Evolutionary conservation across 78 protist species (phyloP).

Genomic region (Dictyostelium intermedium): DNA sequence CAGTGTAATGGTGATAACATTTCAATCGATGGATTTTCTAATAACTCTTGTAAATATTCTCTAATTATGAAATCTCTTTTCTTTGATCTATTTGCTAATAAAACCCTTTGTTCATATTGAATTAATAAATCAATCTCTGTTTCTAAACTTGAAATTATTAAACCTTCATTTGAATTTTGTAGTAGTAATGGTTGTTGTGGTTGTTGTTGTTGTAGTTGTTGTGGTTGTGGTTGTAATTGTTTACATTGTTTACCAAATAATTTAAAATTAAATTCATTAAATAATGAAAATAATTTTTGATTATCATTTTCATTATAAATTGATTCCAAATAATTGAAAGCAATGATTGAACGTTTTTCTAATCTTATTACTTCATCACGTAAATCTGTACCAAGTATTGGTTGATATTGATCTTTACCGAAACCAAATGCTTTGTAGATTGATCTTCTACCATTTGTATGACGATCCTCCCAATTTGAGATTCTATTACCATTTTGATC

Average conservation of each 20-base stretch:
- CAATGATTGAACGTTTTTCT: slow-evolving; percentile 45
- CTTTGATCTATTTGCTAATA: slow-evolving; percentile 48
- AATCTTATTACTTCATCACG: slow-evolving; percentile 39
- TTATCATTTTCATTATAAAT: neutral
- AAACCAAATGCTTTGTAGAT: slow-evolving; percentile 69
- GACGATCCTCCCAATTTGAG: neutral
- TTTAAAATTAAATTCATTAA: neutral
- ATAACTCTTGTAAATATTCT: slow-evolving; percentile 10
- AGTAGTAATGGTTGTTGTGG: neutral
- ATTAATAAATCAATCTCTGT: slow-evolving; percentile 38
- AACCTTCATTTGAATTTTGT: neutral
- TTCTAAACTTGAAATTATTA: neutral
- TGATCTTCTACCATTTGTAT: slow-evolving; percentile 12
- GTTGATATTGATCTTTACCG: slow-evolving; percentile 59
- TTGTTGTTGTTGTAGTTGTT: neutral
- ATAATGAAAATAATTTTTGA: neutral
- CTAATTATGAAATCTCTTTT: slow-evolving; percentile 50
- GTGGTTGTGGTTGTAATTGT: neutral
- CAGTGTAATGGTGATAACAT: slow-evolving; percentile 19
- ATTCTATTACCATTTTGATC: slow-evolving; percentile 34
- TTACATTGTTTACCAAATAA: neutral
- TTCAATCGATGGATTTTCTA: neutral
- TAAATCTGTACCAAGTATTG: slow-evolving; percentile 51
- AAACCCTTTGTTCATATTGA: slow-evolving; percentile 72
- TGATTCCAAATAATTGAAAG: neutral